Percentiles rank a stretch among this genome's conserved stretches.
phyloP scores from a whole-genome alignment of 768 basidiomycete genomes.

The Cystobasidium ongulense region DNA sequence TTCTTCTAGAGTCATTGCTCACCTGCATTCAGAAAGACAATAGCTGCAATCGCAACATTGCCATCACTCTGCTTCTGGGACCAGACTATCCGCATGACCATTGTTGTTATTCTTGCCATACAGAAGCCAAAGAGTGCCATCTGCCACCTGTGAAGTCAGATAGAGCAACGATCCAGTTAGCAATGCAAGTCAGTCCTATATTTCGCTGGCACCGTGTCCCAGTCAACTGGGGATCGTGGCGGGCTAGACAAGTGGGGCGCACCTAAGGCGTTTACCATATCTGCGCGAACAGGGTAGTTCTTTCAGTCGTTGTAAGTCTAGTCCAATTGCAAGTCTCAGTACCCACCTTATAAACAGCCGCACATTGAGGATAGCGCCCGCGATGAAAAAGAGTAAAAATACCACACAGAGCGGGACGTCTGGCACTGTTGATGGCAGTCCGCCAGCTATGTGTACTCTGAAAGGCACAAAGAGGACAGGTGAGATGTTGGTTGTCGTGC shows the following conservation, averaged over 20 bases:
- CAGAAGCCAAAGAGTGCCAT: constrained; percentile 27
- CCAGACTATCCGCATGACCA: constrained; percentile 26
- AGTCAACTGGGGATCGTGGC: too few species aligned
- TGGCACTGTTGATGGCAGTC: constrained; percentile 20
- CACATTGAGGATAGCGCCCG: constrained; percentile 8
- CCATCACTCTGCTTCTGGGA: neutral
- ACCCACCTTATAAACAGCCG: constrained; percentile 5
- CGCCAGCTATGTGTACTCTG: constrained; percentile 23
- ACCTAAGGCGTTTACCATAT: constrained; percentile 20
- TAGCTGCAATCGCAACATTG: constrained; percentile 8
- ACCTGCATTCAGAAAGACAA: constrained; percentile 28
- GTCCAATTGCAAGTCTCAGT: neutral
- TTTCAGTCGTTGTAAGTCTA: neutral
- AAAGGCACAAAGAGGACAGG: neutral
- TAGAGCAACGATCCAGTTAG: neutral
- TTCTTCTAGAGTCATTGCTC: neutral
- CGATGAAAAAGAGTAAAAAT: constrained; percentile 19
- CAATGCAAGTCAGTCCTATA: neutral
- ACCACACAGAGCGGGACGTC: constrained; percentile 16
- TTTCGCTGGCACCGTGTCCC: too few species aligned
- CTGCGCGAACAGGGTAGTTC: neutral
- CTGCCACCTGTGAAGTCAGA: constrained; percentile 15
- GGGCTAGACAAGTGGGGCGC: neutral
- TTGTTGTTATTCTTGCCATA: constrained; percentile 13
- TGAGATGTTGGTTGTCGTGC: neutral